Evolutionary conservation across 2,329 filamentous ascomycete species (phyloP).

Genomic region (Penicillium verrucosum): DNA sequence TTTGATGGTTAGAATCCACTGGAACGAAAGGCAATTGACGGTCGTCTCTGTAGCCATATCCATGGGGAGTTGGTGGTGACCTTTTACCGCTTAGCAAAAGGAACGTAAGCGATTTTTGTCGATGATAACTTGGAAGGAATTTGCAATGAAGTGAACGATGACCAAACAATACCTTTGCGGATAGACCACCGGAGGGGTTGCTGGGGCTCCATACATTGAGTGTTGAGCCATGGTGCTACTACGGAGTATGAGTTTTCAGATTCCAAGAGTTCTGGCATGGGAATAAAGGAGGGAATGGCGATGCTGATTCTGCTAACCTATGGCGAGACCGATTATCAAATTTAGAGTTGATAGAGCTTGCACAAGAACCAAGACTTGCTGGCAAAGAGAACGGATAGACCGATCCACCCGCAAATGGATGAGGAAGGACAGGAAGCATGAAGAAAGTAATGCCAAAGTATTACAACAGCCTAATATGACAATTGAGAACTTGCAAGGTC

Average conservation of each 20-base stretch:
- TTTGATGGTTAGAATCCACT: constrained; percentile 32
- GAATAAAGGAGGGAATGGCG: neutral
- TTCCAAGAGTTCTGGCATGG: constrained; percentile 4
- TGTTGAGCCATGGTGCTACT: constrained; percentile 31
- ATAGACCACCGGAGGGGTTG: constrained; percentile 32
- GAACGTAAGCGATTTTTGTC: constrained; percentile 12
- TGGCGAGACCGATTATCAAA: constrained; percentile 34
- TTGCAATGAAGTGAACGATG: constrained; percentile 10
- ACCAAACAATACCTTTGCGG: constrained; percentile 36
- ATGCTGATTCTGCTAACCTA: constrained; percentile 33
- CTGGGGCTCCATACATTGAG: constrained; percentile 30
- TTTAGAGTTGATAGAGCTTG: constrained; percentile 30
- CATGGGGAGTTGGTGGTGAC: constrained; percentile 29
- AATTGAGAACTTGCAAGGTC: neutral
- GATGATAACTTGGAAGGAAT: constrained; percentile 1
- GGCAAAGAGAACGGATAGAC: constrained; percentile 32
- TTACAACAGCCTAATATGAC: constrained; percentile 4
- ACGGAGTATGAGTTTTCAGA: constrained; percentile 23
- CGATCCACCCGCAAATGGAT: constrained; percentile 31
- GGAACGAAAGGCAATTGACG: constrained; percentile 25
- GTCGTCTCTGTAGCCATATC: constrained; percentile 30
- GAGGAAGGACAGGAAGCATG: constrained; percentile 34
- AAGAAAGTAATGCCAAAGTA: constrained; percentile 12
- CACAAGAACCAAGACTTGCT: constrained; percentile 29
- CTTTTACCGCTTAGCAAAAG: constrained; percentile 30